Evolutionary conservation across 345 rosid genomes (phyloP).

Genomic region (Crucihimalaya himalaica): DNA sequence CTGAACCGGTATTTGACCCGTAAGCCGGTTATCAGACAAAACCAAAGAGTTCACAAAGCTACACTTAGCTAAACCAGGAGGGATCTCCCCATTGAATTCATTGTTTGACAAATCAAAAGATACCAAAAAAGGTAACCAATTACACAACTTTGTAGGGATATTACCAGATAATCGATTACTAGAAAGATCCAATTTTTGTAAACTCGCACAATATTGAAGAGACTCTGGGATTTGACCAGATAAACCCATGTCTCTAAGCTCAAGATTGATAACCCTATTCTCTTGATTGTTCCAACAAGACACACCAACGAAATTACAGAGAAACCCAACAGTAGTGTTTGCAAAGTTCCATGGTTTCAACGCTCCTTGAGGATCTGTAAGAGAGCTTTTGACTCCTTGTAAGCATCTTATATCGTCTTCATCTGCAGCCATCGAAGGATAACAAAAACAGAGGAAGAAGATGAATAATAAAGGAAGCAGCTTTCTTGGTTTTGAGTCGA

Average conservation of each 20-base stretch:
- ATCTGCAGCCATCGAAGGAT: conserved; percentile 43
- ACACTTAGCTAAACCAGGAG: conserved; percentile 66
- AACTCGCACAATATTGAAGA: conserved; percentile 59
- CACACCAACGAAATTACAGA: conserved; percentile 82
- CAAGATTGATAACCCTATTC: conserved; percentile 58
- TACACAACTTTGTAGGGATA: conserved; percentile 63
- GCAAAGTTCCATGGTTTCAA: conserved; percentile 63
- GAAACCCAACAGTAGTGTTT: conserved; percentile 52
- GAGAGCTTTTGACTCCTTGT: conserved; percentile 49
- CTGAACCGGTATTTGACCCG: conserved; percentile 67
- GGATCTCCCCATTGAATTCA: conserved; percentile 62
- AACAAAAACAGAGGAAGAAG: conserved; percentile 15
- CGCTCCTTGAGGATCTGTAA: conserved; percentile 52
- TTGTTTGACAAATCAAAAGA: conserved; percentile 72
- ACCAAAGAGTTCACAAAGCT: conserved; percentile 57
- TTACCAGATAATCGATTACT: conserved; percentile 61
- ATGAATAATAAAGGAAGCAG: conserved; percentile 14
- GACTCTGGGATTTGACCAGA: conserved; percentile 67
- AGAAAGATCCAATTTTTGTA: conserved; percentile 77
- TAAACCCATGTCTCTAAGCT: conserved; percentile 61
- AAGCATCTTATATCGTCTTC: conserved; percentile 84
- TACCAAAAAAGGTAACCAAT: conserved; percentile 78
- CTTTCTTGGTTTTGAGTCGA: conserved; percentile 23
- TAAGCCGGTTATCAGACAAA: conserved; percentile 56
- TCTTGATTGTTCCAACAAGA: conserved; percentile 89